Evolutionary conservation across 192 early-diverging fungal species (phyloP).

Genomic region (Helicostylum pulchrum): DNA sequence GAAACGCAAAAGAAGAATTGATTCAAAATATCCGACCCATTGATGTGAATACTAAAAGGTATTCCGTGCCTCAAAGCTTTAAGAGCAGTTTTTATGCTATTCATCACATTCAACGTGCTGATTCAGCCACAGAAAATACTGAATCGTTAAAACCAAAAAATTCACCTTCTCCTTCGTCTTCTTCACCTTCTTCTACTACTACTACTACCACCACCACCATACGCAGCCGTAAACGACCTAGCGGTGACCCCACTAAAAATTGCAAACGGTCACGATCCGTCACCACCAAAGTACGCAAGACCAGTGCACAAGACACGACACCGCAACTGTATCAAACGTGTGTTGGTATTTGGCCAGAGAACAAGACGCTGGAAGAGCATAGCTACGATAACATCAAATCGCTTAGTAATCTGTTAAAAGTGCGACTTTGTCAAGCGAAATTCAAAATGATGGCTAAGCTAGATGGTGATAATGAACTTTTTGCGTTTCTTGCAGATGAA

Average conservation of each 20-base stretch:
- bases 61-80: no score
- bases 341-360: conserved; percentile 6
- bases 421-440: conserved; percentile 16
- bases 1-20: no score
- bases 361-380: conserved; percentile 4
- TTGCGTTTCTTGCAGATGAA: background rate
- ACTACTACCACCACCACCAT: background rate
- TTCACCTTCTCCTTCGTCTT: background rate
- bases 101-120: background rate
- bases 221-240: background rate
- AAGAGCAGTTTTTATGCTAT: background rate
- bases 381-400: conserved; percentile 12
- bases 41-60: no score
- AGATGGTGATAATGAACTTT: background rate
- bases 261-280: no score
- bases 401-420: conserved; percentile 7
- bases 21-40: no score
- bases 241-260: background rate
- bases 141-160: background rate
- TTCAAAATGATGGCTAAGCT: conserved; percentile 16
- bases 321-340: background rate
- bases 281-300: background rate
- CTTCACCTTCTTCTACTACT: no score
- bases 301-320: background rate
- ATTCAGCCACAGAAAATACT: background rate